Base-by-base conservation (phyloP, 2,329 filamentous ascomycete species). In the Alternaria triticina region DNA sequence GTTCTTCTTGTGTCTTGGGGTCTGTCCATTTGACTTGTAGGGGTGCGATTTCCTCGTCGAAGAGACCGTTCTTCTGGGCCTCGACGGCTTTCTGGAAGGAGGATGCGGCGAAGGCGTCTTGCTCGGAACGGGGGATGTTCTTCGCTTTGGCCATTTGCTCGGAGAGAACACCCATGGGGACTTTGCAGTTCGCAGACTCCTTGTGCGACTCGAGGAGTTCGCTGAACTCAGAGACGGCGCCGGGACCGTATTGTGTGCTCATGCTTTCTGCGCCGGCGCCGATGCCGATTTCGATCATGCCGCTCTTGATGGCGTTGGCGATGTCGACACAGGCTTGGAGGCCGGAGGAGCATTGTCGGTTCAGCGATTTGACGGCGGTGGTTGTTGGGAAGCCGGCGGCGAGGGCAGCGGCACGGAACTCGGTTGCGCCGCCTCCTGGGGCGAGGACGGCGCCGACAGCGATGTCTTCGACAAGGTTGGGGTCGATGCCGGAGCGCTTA, bases 191-290 rank as follows among this genome's bases (percentile, higher is more conserved):
- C 75, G 91, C 91, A 23, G 94, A 88, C 78, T 96, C 91, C 68
- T 89, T 86, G 85, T 95, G 87, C 74, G 85, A 87, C 78, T 97
- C 92, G 68, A 98, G 89, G 57, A 93, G 87, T 54, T 97, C 93
- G 28, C 92, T 96, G 87, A 98, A 97, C 82, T 98, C 96, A 66
- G 90, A 88, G 15, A 98, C 95, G 65, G 96, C 96, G 47, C 85
- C 86, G 23, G 95, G 94, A 33, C 95, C 96, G 80, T 98, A 98
- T 78, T 97, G 92, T 61, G 86, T 86, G 76, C 89, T 92, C 96
- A 99, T 99, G 85, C 92, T 96, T 88, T 99, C 96, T 23, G 97
- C 94, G 76, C 96, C 96, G 20, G 94, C 94, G 71, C 95, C 96
- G 72, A 98, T 89, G 73, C 96, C 96, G 67, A 98, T 83, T 70